Evolutionary conservation across 2,329 filamentous ascomycete genomes (phyloP), one percentile per base, ranked within the genome.

Genomic region (Hypoxylon sp.): DNA sequence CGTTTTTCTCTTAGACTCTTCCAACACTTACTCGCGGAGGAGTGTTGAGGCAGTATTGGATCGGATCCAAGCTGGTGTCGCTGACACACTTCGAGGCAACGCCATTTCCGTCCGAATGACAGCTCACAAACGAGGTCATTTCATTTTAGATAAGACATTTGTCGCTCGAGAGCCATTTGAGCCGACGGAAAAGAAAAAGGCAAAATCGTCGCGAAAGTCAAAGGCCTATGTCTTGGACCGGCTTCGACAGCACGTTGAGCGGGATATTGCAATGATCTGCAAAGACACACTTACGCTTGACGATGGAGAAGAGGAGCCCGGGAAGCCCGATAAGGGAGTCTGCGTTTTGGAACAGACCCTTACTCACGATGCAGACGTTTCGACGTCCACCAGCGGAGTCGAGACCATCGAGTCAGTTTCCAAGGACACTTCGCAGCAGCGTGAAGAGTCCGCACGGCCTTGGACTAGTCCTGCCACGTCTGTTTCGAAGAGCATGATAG

Each of bases 91-190:
- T 24, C 80, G 82, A 53, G 81, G 82, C 24, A 81, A 84, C 62
- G 82, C 84, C 24, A 79, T 82, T 42, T 80, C 82, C 4, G 79
- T 86, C 55, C 83, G 81, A 21, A 77, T 88, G 73, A 82, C 80
- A 2, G 82, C 83, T 6, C 80, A 85, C 69, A 87, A 87, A 73
- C 82, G 85, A 47, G 86, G 86, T 0, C 86, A 88, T 62, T 80
- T 86, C 21, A 80, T 88, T 13, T 66, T 86, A n/a, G 82, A 86
- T 73, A 85, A 85, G 69, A 82, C 81, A 4, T 76, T 86, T 7
- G 78, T 83, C 11, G 80, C 83, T 6, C 77, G 78, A 31, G 77
- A 78, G 15, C 75, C 76, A 15, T 68, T 80, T 27, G 79, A 80
- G 39, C 76, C 74, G 15, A 72, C 73, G 7, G 75, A 72, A 21